A percentile compares a stretch with the other conserved stretches of the same genome.
Evolutionary conservation across 139 green algal species (phyloP).

Genomic region (Chlamydomonas applanata): DNA sequence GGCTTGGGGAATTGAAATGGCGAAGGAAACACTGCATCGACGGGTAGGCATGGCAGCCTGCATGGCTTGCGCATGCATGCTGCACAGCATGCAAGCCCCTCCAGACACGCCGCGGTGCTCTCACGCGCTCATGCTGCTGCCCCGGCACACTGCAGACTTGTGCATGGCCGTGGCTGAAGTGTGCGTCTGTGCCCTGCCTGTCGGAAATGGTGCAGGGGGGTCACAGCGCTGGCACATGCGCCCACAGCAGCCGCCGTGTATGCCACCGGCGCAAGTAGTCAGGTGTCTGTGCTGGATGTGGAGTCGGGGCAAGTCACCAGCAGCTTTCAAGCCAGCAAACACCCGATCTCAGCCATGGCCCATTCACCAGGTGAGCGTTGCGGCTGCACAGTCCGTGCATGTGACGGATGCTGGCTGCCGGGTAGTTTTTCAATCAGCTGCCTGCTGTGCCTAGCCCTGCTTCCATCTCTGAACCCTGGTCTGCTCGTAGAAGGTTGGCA

Average conservation of each 20-base stretch:
- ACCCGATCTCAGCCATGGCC: constrained; percentile 41
- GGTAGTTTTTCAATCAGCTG: no score
- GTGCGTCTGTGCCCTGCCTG: background rate
- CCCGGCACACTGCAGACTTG: no score
- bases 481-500: no score
- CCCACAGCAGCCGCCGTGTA: constrained; percentile 14
- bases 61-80: constrained; percentile 1
- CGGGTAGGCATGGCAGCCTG: constrained; percentile 40
- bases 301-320: constrained; percentile 20
- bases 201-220: constrained; percentile 35
- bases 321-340: constrained; percentile 53
- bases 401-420: no score
- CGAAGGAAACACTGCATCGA: constrained; percentile 39
- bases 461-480: no score
- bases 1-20: constrained; percentile 58
- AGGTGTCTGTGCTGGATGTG: constrained; percentile 19
- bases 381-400: background rate
- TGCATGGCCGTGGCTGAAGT: no score
- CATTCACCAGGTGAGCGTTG: constrained; percentile 40
- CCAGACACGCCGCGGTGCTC: no score
- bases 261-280: constrained; percentile 20
- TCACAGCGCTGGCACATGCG: constrained; percentile 28
- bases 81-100: constrained; percentile 1
- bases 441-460: background rate
- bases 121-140: no score